Percentiles rank a stretch among this genome's conserved stretches.
phyloP scores from a whole-genome alignment of 2,329 filamentous ascomycete species.

The Malbranchea zuffiana region DNA sequence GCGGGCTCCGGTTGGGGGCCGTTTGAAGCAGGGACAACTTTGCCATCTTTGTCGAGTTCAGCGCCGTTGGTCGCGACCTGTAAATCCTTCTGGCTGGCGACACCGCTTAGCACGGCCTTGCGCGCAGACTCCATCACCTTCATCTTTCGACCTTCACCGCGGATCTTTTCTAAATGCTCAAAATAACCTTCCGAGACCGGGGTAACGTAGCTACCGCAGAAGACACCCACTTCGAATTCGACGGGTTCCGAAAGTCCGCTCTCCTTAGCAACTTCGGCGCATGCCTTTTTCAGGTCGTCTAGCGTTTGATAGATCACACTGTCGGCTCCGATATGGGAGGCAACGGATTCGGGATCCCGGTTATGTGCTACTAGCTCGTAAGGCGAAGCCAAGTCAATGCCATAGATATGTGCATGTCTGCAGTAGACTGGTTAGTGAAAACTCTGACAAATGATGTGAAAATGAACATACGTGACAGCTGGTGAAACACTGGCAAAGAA shows the following conservation, averaged over 20 bases:
- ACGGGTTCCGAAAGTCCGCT: conserved; percentile 43
- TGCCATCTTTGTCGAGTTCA: conserved; percentile 45
- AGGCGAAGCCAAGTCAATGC: conserved; percentile 63
- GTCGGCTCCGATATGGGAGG: conserved; percentile 59
- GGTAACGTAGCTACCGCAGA: conserved; percentile 79
- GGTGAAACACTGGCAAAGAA: conserved; percentile 76
- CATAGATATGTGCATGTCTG: conserved; percentile 73
- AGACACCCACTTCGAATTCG: conserved; percentile 83
- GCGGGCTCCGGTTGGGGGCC: neutral
- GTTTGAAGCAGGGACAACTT: conserved; percentile 28
- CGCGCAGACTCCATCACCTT: conserved; percentile 56
- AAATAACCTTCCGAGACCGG: conserved; percentile 72
- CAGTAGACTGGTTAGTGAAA: conserved; percentile 10
- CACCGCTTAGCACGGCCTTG: conserved; percentile 52
- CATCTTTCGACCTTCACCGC: conserved; percentile 58
- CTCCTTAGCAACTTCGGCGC: conserved; percentile 53
- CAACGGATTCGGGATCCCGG: conserved; percentile 50
- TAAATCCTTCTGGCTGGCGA: conserved; percentile 50
- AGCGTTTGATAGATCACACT: conserved; percentile 68
- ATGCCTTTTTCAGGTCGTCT: conserved; percentile 68
- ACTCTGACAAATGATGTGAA: neutral
- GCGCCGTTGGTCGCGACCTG: conserved; percentile 53
- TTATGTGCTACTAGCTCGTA: conserved; percentile 61
- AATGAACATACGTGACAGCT: conserved; percentile 50
- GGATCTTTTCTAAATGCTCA: conserved; percentile 60